Evolutionary conservation across 805 yeast genomes (phyloP).

Genomic region (Starmerella cellae): DNA sequence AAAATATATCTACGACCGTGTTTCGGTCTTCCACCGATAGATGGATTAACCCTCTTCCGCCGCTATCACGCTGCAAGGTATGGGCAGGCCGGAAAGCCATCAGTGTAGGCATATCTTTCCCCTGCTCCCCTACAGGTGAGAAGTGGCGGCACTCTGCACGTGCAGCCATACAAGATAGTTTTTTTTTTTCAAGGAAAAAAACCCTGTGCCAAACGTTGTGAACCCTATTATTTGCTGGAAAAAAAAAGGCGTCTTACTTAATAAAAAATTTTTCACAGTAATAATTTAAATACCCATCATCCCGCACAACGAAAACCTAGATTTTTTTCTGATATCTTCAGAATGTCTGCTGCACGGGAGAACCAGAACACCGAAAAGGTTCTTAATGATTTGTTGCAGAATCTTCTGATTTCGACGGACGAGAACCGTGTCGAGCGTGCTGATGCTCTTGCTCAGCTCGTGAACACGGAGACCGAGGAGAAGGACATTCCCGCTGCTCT

Average conservation of each 20-base stretch:
- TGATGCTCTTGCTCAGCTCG: conserved; percentile 76
- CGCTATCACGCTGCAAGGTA: too few relatives aligned
- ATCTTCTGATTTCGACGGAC: conserved; percentile 70
- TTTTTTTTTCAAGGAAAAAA: too few relatives aligned
- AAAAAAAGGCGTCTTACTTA: conserved; percentile 1
- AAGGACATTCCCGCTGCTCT: conserved; percentile 92
- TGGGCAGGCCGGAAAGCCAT: too few relatives aligned
- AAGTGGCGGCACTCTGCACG: too few relatives aligned
- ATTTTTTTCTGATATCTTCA: conserved; percentile 1
- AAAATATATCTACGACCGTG: too few relatives aligned
- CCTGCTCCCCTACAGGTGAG: too few relatives aligned
- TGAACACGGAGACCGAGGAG: conserved; percentile 94
- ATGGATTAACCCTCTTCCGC: too few relatives aligned
- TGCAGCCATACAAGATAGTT: too few relatives aligned
- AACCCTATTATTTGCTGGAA: not conserved
- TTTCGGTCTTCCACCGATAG: too few relatives aligned
- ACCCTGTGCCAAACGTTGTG: too few relatives aligned
- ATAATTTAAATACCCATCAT: conserved; percentile 11
- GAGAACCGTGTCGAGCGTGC: conserved; percentile 81
- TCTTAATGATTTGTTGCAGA: conserved; percentile 83
- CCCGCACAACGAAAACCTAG: not conserved
- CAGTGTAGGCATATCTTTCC: too few relatives aligned
- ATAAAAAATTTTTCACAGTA: conserved; percentile 6
- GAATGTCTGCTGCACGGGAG: conserved; percentile 23
- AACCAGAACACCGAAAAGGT: conserved; percentile 40